Evolutionary conservation across 805 yeast genomes (phyloP).

Genomic region (Yarrowia sp.): DNA sequence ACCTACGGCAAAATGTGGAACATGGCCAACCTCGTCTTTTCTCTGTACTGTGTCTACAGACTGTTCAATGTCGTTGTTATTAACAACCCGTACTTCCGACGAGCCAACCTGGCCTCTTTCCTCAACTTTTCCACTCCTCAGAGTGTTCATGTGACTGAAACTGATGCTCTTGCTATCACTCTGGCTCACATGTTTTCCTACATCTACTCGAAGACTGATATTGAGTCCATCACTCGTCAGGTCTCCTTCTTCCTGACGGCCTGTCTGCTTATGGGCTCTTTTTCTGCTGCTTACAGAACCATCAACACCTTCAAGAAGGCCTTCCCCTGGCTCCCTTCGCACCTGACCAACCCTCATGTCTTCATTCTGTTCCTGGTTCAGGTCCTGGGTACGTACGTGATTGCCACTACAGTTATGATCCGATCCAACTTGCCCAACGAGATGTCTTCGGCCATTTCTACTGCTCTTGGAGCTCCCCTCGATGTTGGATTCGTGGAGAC

Average conservation of each 20-base stretch:
- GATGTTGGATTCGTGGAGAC: slow-evolving; percentile 51
- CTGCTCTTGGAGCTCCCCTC: slow-evolving; percentile 53
- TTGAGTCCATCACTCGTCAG: slow-evolving; percentile 52
- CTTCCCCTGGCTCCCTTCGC: slow-evolving; percentile 43
- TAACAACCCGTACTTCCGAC: slow-evolving; percentile 45
- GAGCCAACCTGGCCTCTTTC: slow-evolving; percentile 24
- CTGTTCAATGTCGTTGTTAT: slow-evolving; percentile 48
- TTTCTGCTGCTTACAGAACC: slow-evolving; percentile 51
- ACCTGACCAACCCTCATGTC: slow-evolving; percentile 38
- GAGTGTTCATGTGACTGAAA: slow-evolving; percentile 14
- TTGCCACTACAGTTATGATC: slow-evolving; percentile 53
- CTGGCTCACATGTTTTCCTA: slow-evolving; percentile 44
- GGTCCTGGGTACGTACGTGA: slow-evolving; percentile 51
- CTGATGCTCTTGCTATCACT: slow-evolving; percentile 46
- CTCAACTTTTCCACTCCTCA: slow-evolving; percentile 1
- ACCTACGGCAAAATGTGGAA: slow-evolving; percentile 47
- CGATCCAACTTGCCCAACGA: slow-evolving; percentile 52
- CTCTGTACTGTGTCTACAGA: slow-evolving; percentile 54
- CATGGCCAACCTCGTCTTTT: slow-evolving; percentile 48
- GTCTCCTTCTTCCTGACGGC: slow-evolving; percentile 54
- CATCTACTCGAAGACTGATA: slow-evolving; percentile 43
- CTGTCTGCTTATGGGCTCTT: slow-evolving; percentile 49
- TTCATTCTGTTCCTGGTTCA: slow-evolving; percentile 49
- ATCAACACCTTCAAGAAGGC: slow-evolving; percentile 48
- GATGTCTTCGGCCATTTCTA: slow-evolving; percentile 53